Conservation (phyloP, 352 stramenopile species). For the Phytophthora macrochlamydospora region DNA sequence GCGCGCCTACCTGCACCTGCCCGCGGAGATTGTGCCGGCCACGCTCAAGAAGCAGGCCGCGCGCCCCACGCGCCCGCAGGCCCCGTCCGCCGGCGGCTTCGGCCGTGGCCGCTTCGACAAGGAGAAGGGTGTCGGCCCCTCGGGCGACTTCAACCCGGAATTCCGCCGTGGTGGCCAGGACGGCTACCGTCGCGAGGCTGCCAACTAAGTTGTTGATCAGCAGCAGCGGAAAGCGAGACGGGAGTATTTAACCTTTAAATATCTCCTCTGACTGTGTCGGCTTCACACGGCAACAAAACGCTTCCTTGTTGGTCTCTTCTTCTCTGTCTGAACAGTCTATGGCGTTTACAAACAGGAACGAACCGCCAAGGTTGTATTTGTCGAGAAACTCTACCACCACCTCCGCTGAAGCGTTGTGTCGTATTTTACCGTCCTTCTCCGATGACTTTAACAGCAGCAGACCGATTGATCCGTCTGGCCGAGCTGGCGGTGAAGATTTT, state of each 20-base stretch:
- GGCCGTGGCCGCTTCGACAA: slow-evolving; percentile 89
- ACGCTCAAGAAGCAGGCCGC: slow-evolving; percentile 98
- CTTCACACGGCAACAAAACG: slow-evolving; percentile 42
- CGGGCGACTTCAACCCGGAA: slow-evolving; percentile 89
- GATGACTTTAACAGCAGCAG: no score
- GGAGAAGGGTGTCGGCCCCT: slow-evolving; percentile 89
- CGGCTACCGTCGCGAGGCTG: slow-evolving; percentile 87
- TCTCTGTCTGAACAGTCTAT: no score
- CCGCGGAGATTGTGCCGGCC: slow-evolving; percentile 97
- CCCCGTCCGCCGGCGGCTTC: slow-evolving; percentile 73
- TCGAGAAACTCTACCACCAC: no score
- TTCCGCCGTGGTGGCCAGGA: slow-evolving; percentile 86
- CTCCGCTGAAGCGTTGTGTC: no score
- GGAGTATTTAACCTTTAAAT: slow-evolving; percentile 77
- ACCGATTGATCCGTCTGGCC: no score
- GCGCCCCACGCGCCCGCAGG: slow-evolving; percentile 79
- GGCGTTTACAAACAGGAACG: no score
- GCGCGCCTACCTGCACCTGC: slow-evolving; percentile 97
- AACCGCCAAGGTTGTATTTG: no score
- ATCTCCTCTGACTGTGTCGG: slow-evolving; percentile 73
- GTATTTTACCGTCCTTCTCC: no score
- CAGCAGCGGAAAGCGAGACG: slow-evolving; percentile 41
- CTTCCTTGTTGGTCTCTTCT: no score
- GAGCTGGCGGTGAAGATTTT: no score
- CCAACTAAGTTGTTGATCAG: slow-evolving; percentile 67